phyloP scores from a whole-genome alignment of 306 rosid species.

The Parietaria judaica region DNA sequence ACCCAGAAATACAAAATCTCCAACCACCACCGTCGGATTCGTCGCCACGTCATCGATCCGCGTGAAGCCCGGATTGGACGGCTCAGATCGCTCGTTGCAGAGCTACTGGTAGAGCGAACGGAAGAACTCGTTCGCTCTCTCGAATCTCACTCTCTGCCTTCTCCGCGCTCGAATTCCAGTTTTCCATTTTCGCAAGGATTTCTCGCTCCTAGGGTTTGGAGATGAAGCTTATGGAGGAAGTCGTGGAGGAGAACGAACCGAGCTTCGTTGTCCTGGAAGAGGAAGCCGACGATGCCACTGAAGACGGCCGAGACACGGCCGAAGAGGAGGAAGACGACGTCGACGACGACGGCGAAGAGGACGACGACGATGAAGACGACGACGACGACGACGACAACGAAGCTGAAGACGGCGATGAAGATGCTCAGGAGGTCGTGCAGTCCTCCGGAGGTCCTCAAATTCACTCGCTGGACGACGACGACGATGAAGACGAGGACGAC shows the following conservation, averaged over 20 bases:
- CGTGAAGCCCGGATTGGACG: conserved; percentile 36
- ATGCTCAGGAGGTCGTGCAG: conserved; percentile 35
- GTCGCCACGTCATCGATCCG: conserved; percentile 52
- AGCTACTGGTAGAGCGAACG: conserved; percentile 60
- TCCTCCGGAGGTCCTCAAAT: conserved; percentile 40
- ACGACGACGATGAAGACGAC: conserved; percentile 19
- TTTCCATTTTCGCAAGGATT: not conserved
- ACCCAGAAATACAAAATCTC: conserved; percentile 24
- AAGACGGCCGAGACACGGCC: conserved; percentile 3
- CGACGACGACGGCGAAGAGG: conserved; percentile 36
- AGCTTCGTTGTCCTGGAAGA: conserved; percentile 17
- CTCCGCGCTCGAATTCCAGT: conserved; percentile 17
- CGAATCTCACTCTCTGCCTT: conserved; percentile 16
- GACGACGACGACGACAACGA: conserved; percentile 30
- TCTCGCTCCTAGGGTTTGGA: conserved; percentile 6
- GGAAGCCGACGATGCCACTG: conserved; percentile 28
- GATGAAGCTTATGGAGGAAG: conserved; percentile 57
- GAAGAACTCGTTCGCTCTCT: conserved; percentile 38
- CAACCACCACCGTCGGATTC: conserved; percentile 42
- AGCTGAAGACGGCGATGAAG: conserved; percentile 29
- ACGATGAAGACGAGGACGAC: conserved; percentile 29
- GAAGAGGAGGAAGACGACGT: conserved; percentile 44
- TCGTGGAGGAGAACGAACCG: conserved; percentile 43
- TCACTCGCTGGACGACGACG: conserved; percentile 33
- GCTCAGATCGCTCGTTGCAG: conserved; percentile 52